phyloP scores from a whole-genome alignment of 208 protist species.

The Naegleria fowleri region DNA sequence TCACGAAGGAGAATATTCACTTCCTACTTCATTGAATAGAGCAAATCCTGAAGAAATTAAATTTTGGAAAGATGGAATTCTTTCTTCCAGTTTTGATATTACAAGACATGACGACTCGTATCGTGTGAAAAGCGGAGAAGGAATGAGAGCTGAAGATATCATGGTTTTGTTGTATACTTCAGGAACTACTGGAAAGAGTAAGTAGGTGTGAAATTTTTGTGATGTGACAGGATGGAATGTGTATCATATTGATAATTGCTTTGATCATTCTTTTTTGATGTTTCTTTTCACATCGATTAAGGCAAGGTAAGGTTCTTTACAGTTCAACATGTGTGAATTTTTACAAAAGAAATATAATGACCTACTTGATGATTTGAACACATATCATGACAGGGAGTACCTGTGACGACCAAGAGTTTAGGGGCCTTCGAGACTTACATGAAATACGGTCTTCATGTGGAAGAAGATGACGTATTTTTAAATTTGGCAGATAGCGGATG shows the following conservation, averaged over 20 bases:
- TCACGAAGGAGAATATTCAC: neutral
- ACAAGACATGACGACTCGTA: neutral
- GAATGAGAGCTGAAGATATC: neutral
- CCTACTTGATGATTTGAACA: neutral
- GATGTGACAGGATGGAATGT: too few relatives aligned
- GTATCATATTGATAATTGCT: too few relatives aligned
- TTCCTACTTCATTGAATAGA: neutral
- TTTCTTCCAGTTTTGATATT: neutral
- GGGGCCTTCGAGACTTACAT: conserved; percentile 9
- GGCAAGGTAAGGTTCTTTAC: neutral
- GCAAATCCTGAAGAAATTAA: neutral
- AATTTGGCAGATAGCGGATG: conserved; percentile 26
- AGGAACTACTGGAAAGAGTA: conserved; percentile 21
- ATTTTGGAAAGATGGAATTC: neutral
- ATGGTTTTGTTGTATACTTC: conserved; percentile 20
- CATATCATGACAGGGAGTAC: neutral
- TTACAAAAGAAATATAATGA: neutral
- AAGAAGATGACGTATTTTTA: conserved; percentile 16
- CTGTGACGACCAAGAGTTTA: conserved; percentile 3
- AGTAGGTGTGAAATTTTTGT: too few relatives aligned
- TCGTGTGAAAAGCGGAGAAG: too few relatives aligned
- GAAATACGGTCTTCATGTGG: conserved; percentile 3
- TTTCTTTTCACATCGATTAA: neutral
- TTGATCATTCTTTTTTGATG: too few relatives aligned
- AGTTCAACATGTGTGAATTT: neutral